phyloP scores from a whole-genome alignment of 2,329 filamentous ascomycete species.

The Xylariales sp. region DNA sequence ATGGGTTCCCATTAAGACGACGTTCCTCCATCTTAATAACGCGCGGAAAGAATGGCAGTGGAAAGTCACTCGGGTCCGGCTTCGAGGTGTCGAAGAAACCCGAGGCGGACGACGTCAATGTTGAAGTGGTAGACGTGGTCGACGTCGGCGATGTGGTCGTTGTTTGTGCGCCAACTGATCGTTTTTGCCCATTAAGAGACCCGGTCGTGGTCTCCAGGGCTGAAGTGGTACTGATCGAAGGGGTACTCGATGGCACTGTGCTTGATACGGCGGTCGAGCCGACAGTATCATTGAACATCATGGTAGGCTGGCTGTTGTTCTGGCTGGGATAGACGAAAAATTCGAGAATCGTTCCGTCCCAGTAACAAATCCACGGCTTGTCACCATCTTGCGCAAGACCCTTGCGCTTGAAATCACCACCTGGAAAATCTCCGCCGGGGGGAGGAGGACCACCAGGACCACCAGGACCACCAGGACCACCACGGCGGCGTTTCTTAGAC shows the following conservation, averaged over 20 bases:
- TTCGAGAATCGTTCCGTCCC: slow-evolving; percentile 51
- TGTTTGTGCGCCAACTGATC: too few relatives aligned
- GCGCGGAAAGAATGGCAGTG: slow-evolving; percentile 30
- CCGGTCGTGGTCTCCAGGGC: not conserved
- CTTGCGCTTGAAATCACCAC: slow-evolving; percentile 32
- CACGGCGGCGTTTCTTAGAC: slow-evolving; percentile 22
- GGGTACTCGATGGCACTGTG: not conserved
- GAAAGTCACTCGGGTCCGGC: slow-evolving; percentile 15
- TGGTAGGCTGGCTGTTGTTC: slow-evolving; percentile 35
- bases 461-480: slow-evolving; percentile 1
- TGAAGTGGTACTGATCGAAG: not conserved
- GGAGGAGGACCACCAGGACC: slow-evolving; percentile 11
- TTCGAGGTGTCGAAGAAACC: slow-evolving; percentile 11
- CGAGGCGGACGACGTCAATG: not conserved
- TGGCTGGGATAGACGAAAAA: slow-evolving; percentile 53
- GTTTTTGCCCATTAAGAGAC: too few relatives aligned
- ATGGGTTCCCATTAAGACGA: slow-evolving; percentile 31
- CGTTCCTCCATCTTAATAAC: slow-evolving; percentile 53
- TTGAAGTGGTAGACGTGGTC: not conserved
- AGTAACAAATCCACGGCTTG: slow-evolving; percentile 54
- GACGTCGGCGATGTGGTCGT: not conserved
- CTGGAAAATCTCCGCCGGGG: slow-evolving; percentile 10
- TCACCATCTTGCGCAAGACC: slow-evolving; percentile 40
- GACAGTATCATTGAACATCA: not conserved
- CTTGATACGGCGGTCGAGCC: not conserved